Conservation (phyloP, 1,284 basidiomycete genomes). For the Ceratobasidium sp. region DNA sequence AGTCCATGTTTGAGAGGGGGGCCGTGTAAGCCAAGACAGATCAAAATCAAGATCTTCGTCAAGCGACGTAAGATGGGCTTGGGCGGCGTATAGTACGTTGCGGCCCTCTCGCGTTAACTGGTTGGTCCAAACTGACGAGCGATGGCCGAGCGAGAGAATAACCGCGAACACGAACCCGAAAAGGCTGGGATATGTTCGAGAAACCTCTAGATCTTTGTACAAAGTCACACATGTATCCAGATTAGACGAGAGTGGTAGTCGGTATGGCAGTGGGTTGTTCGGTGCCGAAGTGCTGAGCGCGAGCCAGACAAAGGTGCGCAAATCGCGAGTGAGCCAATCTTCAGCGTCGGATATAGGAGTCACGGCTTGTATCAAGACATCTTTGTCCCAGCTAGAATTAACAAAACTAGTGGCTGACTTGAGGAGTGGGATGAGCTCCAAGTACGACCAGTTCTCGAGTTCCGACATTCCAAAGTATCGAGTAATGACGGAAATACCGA, state of each 20-base stretch:
- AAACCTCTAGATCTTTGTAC: slow-evolving; percentile 9
- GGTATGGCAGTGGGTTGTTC: neutral
- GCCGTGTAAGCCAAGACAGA: neutral
- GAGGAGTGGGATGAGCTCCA: neutral
- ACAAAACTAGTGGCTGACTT: neutral
- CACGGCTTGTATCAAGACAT: neutral
- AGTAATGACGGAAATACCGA: neutral
- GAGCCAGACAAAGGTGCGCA: neutral
- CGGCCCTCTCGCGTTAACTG: slow-evolving; percentile 24
- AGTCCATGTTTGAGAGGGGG: neutral
- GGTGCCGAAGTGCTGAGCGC: neutral
- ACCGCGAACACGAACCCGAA: slow-evolving; percentile 24
- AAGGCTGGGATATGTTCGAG: neutral
- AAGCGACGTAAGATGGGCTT: neutral
- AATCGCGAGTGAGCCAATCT: neutral
- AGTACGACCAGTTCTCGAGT: neutral
- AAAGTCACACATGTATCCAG: slow-evolving; percentile 1
- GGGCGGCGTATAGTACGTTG: neutral
- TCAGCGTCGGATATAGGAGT: too few species aligned
- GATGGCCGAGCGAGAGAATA: slow-evolving; percentile 27
- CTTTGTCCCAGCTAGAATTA: neutral
- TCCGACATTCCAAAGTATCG: neutral
- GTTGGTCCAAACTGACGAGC: slow-evolving; percentile 15
- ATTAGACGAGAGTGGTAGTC: neutral
- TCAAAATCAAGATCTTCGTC: neutral